phyloP scores from a whole-genome alignment of 192 early-diverging fungal genomes.

The Chytriomyces sp. region DNA sequence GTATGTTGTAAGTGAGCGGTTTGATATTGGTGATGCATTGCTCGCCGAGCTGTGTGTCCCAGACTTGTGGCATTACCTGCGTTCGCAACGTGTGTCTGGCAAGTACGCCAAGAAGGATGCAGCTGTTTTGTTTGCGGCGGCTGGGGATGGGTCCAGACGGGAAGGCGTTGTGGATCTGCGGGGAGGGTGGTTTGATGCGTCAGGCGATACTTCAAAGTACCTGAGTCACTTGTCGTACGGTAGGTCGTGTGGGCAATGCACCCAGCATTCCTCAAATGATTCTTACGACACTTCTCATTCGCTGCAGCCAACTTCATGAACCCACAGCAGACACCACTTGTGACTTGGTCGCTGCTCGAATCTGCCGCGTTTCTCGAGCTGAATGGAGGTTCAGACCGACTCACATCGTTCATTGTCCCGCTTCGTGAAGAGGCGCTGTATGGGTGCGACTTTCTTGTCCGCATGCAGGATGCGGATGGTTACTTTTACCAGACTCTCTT shows the following conservation, averaged over 20 bases:
- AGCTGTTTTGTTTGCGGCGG: neutral
- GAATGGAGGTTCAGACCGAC: slow-evolving; percentile 7
- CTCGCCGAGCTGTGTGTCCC: slow-evolving; percentile 6
- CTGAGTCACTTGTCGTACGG: slow-evolving; percentile 22
- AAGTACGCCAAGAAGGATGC: slow-evolving; percentile 17
- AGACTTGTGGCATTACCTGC: slow-evolving; percentile 12
- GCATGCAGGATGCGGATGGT: slow-evolving; percentile 25
- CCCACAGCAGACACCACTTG: slow-evolving; percentile 25
- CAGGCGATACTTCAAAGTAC: slow-evolving; percentile 19
- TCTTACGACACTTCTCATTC: neutral
- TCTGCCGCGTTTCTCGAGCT: neutral
- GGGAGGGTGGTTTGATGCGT: slow-evolving; percentile 23
- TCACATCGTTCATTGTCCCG: slow-evolving; percentile 7
- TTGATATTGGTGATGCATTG: slow-evolving; percentile 17
- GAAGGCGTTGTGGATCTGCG: slow-evolving; percentile 8
- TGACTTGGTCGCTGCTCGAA: slow-evolving; percentile 14
- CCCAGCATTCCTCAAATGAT: neutral
- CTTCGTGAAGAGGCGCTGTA: slow-evolving; percentile 28
- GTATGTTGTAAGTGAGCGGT: slow-evolving; percentile 1
- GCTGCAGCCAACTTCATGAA: slow-evolving; percentile 31
- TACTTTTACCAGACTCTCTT: slow-evolving; percentile 34
- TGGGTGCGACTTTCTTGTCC: slow-evolving; percentile 25
- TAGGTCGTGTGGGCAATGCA: neutral
- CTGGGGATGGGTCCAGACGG: neutral
- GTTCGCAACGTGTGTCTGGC: slow-evolving; percentile 4